phyloP scores from a whole-genome alignment of 2,329 filamentous ascomycete species.

The Colletotrichum sp. region DNA sequence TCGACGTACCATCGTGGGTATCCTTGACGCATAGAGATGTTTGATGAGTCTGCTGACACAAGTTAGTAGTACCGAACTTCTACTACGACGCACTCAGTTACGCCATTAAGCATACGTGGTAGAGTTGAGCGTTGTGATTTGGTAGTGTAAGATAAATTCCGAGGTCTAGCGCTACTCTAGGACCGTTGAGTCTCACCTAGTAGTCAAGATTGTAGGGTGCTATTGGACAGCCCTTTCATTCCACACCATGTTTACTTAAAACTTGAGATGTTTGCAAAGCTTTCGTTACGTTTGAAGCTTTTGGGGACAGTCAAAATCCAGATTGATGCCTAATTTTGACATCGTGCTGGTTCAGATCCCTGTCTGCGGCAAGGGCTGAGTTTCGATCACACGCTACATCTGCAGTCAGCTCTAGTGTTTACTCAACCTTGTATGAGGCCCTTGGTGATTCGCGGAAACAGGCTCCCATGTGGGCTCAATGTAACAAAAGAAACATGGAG shows the following conservation, averaged over 20 bases:
- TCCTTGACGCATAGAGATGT: neutral
- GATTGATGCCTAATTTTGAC: neutral
- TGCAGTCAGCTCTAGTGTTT: neutral
- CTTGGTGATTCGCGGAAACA: neutral
- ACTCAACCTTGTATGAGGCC: neutral
- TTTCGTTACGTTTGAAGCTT: neutral
- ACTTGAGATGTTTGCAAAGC: neutral
- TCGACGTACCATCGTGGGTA: neutral
- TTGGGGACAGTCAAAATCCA: neutral
- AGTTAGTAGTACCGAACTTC: neutral
- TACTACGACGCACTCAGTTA: neutral
- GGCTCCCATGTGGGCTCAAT: rapidly evolving
- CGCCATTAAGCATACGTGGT: neutral
- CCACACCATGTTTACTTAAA: too few relatives aligned
- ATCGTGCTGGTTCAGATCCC: neutral
- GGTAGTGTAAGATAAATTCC: too few relatives aligned
- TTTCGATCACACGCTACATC: neutral
- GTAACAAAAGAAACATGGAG: neutral
- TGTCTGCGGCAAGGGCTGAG: neutral
- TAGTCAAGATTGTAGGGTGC: too few relatives aligned
- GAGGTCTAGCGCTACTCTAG: too few relatives aligned
- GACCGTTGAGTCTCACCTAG: too few relatives aligned
- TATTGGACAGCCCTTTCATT: too few relatives aligned
- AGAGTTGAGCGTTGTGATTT: rapidly evolving
- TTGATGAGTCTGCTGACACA: neutral